Evolutionary conservation across 441 rosid genomes (phyloP), one percentile per base, ranked within the genome.

Genomic region (Gossypium aridum): DNA sequence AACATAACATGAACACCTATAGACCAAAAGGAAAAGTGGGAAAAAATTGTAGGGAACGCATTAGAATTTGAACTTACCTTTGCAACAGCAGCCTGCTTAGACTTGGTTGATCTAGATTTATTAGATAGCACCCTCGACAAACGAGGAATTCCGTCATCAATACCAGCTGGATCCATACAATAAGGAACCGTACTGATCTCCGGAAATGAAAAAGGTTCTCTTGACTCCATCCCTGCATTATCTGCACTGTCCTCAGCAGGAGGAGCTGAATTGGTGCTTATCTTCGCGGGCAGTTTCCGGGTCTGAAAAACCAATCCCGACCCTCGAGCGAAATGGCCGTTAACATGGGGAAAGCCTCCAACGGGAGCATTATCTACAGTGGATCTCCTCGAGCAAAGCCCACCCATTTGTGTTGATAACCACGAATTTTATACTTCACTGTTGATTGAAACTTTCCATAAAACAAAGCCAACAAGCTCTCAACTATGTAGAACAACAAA

Each of bases 321-420:
- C 3, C 73, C 87, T 56, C 80, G 73, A 77, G 54, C 80, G 67
- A 80, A 65, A 82, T 83, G 89, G 70, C 91, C 97, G 84, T 92
- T 92, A 53, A 75, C 80, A 78, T 82, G 83, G 2, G 88, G 82
- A 76, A 90, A 89, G 92, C 87, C 88, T 87, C 91, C 94, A 83
- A 94, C 82, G 85, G 93, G 95, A 88, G 91, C 95, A 87, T 89
- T 90, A 85, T 93, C 93, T 83, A 93, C 91, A 85, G 87, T 86
- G 49, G 96, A 88, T 77, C 96, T 89, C 95, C 95, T 90, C 80
- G 99, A 93, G 91, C 99, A 93, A 84, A 96, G 87, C 84, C 97
- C 99, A 75, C 99, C 99, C 98, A 96, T 95, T 56, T 72, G 77
- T 73, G 67, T 45, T 68, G 74, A 78, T 77, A 72, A 76, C 80